Evolutionary conservation across 164 flowering plant genomes (phyloP).

Genomic region (Malania oleifera): DNA sequence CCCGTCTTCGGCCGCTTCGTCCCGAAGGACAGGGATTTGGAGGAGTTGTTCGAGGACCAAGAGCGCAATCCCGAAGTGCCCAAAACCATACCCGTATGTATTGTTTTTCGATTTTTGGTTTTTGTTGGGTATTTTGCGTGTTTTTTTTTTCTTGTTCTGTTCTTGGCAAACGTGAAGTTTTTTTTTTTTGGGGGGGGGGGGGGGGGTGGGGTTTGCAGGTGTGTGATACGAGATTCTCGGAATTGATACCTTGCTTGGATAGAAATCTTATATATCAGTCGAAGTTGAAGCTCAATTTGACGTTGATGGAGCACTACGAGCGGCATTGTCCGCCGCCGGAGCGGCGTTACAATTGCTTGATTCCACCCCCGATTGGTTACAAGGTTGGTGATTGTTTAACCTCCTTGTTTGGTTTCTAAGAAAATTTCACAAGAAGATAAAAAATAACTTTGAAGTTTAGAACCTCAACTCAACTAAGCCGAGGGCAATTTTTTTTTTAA

Average conservation of each 20-base stretch:
- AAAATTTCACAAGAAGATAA: no score
- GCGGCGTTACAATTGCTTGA: conserved; percentile 73
- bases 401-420: no score
- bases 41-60: conserved; percentile 28
- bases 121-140: background rate
- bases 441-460: no score
- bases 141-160: no score
- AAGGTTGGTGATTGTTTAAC: conserved; percentile 42
- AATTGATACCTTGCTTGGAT: conserved; percentile 85
- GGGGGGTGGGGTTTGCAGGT: conserved; percentile 28
- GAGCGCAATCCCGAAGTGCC: conserved; percentile 39
- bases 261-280: conserved; percentile 64
- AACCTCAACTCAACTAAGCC: no score
- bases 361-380: conserved; percentile 87
- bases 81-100: conserved; percentile 55
- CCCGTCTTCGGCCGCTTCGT: conserved; percentile 27
- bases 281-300: conserved; percentile 62
- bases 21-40: conserved; percentile 20
- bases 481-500: no score
- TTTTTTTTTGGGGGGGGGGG: background rate
- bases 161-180: background rate
- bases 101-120: background rate
- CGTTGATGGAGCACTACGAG: conserved; percentile 91
- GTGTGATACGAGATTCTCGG: conserved; percentile 63
- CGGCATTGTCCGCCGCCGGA: conserved; percentile 77